Conservation (phyloP, 108 stramenopile species). For the Cyclotella atomus region DNA sequence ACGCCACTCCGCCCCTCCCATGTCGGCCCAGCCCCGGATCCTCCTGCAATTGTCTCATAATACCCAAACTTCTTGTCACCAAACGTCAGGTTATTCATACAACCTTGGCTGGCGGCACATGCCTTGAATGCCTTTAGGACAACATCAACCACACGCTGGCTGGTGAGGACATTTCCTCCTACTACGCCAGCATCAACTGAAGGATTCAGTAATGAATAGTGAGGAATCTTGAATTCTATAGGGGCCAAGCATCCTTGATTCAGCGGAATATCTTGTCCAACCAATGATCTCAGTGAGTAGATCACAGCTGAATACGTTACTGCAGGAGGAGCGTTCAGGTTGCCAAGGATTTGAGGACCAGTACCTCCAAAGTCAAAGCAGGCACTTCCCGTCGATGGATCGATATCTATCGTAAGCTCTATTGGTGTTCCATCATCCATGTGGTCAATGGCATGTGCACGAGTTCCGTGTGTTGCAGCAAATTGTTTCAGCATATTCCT, state of each 20-base stretch:
- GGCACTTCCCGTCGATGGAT: conserved; percentile 78
- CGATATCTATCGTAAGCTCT: conserved; percentile 86
- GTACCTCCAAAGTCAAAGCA: conserved; percentile 98
- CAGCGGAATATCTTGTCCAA: conserved; percentile 93
- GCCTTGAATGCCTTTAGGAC: conserved; percentile 96
- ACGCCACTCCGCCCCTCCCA: conserved; percentile 97
- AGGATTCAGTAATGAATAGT: conserved; percentile 89
- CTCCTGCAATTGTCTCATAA: conserved; percentile 99
- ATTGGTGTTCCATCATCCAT: conserved; percentile 99
- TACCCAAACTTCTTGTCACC: conserved; percentile 97
- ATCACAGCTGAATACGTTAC: conserved; percentile 98
- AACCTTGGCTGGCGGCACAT: conserved; percentile 98
- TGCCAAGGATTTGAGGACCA: conserved; percentile 93
- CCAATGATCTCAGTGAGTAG: conserved; percentile 94
- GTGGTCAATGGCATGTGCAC: conserved; percentile 84
- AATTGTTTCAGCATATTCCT: conserved; percentile 91
- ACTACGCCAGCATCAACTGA: conserved; percentile 94
- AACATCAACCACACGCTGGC: conserved; percentile 97
- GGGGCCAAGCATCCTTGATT: conserved; percentile 98
- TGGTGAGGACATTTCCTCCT: conserved; percentile 98
- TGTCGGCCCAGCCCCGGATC: conserved; percentile 96
- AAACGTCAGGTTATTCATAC: conserved; percentile 99
- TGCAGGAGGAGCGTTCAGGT: conserved; percentile 98
- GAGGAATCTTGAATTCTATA: conserved; percentile 92
- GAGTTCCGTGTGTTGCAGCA: conserved; percentile 63